phyloP scores from a whole-genome alignment of 352 stramenopile species.

The Phytophthora chlamydospora region DNA sequence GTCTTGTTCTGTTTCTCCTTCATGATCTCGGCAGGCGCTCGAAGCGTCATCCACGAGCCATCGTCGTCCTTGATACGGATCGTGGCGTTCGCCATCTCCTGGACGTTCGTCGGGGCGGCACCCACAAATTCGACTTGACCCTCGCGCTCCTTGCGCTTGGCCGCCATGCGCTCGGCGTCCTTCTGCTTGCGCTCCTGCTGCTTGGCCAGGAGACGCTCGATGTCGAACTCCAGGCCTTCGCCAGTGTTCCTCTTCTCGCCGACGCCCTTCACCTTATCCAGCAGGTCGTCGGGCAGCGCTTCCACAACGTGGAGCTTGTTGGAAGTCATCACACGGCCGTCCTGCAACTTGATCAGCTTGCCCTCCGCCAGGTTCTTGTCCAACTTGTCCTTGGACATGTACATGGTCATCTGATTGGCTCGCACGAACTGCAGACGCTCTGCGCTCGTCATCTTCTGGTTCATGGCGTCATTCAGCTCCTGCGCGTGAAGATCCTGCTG shows the following conservation, averaged over 20 bases:
- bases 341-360: conserved; percentile 68
- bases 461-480: conserved; percentile 73
- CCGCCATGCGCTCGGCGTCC: conserved; percentile 56
- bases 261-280: conserved; percentile 57
- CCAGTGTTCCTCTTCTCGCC: conserved; percentile 32
- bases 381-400: conserved; percentile 79
- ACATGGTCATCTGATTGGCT: conserved; percentile 87
- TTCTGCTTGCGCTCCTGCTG: conserved; percentile 69
- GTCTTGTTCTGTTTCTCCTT: conserved; percentile 75
- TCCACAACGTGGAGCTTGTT: conserved; percentile 89
- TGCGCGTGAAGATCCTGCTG: conserved; percentile 82
- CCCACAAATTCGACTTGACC: conserved; percentile 74
- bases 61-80: conserved; percentile 87
- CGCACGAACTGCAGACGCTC: conserved; percentile 86
- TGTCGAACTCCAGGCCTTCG: conserved; percentile 68
- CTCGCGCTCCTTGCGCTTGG: conserved; percentile 44
- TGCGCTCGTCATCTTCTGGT: conserved; percentile 82
- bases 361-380: conserved; percentile 84
- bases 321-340: conserved; percentile 84
- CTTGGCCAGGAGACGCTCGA: conserved; percentile 74
- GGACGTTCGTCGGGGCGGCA: conserved; percentile 55
- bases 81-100: conserved; percentile 77
- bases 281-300: conserved; percentile 78
- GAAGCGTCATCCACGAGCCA: conserved; percentile 84
- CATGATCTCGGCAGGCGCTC: conserved; percentile 79